Evolutionary conservation across 192 early-diverging fungal species (phyloP).

Genomic region (Piromyces finnis): DNA sequence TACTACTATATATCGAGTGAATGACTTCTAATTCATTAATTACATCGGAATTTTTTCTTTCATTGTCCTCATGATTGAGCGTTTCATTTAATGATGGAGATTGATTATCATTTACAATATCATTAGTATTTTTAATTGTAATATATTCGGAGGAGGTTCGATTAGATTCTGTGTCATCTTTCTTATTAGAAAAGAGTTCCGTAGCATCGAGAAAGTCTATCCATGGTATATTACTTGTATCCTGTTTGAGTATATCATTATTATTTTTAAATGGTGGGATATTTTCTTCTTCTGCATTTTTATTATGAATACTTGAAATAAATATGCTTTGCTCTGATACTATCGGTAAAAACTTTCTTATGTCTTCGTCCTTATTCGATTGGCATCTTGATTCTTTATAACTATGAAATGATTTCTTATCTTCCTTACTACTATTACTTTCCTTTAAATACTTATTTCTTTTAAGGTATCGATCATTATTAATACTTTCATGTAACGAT

Average conservation of each 20-base stretch:
- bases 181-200: neutral
- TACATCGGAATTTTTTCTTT: neutral
- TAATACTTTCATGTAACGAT: neutral
- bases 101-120: neutral
- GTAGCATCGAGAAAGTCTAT: too few relatives aligned
- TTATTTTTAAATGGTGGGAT: neutral
- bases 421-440: neutral
- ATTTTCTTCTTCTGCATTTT: neutral
- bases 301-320: neutral
- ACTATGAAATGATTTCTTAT: neutral
- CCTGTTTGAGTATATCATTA: neutral
- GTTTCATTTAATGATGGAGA: neutral
- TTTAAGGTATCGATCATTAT: neutral
- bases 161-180: neutral
- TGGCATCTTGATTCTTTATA: neutral
- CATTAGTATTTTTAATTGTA: neutral
- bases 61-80: neutral
- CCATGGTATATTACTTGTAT: too few relatives aligned
- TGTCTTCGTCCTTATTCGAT: too few relatives aligned
- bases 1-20: neutral
- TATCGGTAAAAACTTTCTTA: too few relatives aligned
- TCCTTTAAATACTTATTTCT: neutral
- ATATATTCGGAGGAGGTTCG: neutral
- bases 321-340: neutral
- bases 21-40: neutral